phyloP scores from a whole-genome alignment of 805 yeast species.

The Clavispora phyllophila region DNA sequence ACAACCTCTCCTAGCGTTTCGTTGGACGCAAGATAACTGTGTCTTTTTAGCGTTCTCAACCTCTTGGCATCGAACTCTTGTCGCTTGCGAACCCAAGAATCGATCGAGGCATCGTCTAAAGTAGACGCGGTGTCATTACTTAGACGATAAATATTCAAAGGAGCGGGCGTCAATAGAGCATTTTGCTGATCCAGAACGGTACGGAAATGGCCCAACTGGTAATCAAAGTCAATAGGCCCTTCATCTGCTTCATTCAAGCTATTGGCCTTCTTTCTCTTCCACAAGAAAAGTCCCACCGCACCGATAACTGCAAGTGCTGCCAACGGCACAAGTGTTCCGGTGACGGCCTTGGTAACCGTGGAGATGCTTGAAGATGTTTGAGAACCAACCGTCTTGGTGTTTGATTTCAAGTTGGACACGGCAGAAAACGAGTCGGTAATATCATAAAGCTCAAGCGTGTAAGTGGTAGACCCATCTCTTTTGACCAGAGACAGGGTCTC shows the following conservation, averaged over 20 bases:
- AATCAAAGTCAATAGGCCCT: slow-evolving; percentile 2
- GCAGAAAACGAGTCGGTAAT: slow-evolving; percentile 26
- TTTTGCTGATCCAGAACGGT: slow-evolving; percentile 13
- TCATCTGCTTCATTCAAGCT: slow-evolving; percentile 7
- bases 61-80: slow-evolving; percentile 36
- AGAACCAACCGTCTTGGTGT: slow-evolving; percentile 13
- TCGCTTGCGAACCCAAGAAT: slow-evolving; percentile 50
- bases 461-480: slow-evolving; percentile 19
- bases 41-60: slow-evolving; percentile 12
- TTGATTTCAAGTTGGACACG: slow-evolving; percentile 23
- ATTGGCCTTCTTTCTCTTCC: slow-evolving; percentile 5
- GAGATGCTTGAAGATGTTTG: slow-evolving; percentile 10
- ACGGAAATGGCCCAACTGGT: slow-evolving; percentile 15
- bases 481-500: slow-evolving; percentile 12
- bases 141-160: slow-evolving; percentile 9
- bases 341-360: slow-evolving; percentile 22
- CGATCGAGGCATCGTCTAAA: slow-evolving; percentile 44
- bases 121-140: slow-evolving; percentile 31
- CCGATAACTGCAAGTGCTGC: slow-evolving; percentile 14
- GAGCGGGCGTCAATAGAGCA: slow-evolving; percentile 7
- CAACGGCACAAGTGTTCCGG: slow-evolving; percentile 37
- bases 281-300: slow-evolving; percentile 3
- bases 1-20: slow-evolving; percentile 16
- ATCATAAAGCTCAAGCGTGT: slow-evolving; percentile 39
- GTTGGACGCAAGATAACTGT: slow-evolving; percentile 27